Percentiles rank a stretch among this genome's conserved stretches.
Conservation (phyloP, 768 basidiomycete genomes). For the Daedalea quercina region DNA sequence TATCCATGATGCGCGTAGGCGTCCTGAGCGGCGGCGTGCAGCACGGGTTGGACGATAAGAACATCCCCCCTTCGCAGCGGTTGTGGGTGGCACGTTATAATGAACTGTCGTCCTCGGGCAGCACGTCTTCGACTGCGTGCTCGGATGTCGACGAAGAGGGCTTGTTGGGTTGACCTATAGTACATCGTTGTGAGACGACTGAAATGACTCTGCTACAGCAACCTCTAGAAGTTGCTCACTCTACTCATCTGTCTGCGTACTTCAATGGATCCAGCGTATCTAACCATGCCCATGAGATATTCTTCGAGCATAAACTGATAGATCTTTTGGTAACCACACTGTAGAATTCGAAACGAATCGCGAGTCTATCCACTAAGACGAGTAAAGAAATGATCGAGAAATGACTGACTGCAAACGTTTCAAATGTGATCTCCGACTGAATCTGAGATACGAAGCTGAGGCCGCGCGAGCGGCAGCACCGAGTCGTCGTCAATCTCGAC, state of each 20-base stretch:
- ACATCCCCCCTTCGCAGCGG: slow-evolving; percentile 43
- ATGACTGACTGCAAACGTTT: no score
- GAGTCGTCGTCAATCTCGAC: neutral
- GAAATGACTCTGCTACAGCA: no score
- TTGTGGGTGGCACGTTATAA: slow-evolving; percentile 34
- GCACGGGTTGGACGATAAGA: slow-evolving; percentile 41
- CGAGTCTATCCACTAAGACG: no score
- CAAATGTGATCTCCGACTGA: neutral
- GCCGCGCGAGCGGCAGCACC: neutral
- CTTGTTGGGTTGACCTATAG: slow-evolving; percentile 22
- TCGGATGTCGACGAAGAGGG: slow-evolving; percentile 27
- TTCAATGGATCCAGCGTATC: no score
- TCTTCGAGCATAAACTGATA: no score
- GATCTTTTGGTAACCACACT: no score
- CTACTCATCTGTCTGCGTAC: no score
- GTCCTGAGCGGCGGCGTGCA: slow-evolving; percentile 48
- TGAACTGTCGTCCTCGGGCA: slow-evolving; percentile 26
- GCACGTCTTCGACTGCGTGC: slow-evolving; percentile 26
- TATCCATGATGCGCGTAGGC: slow-evolving; percentile 59
- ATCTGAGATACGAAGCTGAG: neutral
- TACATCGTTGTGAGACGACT: no score
- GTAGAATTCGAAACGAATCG: no score
- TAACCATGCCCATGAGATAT: no score
- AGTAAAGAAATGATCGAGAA: no score
- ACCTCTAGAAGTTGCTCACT: no score